Base-by-base conservation (phyloP, 2,329 filamentous ascomycete species). In the Septoria linicola region DNA sequence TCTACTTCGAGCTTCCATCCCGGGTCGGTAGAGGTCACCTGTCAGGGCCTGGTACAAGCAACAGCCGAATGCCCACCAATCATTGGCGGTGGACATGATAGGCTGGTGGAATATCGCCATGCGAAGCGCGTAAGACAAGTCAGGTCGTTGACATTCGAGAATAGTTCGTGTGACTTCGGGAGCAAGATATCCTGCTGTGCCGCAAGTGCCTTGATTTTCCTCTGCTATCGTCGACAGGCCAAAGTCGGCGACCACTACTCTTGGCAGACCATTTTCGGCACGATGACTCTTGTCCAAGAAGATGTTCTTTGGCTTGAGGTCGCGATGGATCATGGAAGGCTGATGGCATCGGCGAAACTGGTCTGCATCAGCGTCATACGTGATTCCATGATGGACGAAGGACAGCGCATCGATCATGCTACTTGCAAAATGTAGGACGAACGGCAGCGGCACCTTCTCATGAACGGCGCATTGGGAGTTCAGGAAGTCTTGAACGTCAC, bases 371-470 rank as follows among this genome's bases (percentile, higher is more conserved):
- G 31, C 14, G 4, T 23, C 19, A 48, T 35, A 30, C 16, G n/a
- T 49, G 21, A 49, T 35, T 17, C 60, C 57, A n/a, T 41, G 11
- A 27, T 64, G 63, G 3, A 64, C 17, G 49, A 53, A 63, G 4
- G 47, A 46, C 4, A 66, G 27, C 1, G 60, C 63, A 10, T 58
- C 43, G 39, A 49, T 23, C 49, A 66, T 51, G 16, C 43, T 51
- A 17, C 37, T 42, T 40, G 62, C 51, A 45, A 56, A 51, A 31
- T 64, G 59, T 11, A 59, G 45, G 14, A 59, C 35, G 42, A 63
- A 61, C 1, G 42, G 46, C 8, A 57, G 45, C 3, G 61, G 58
- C 6, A 49, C 17, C 7, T 21, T 11, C 8, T 39, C 13, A 7
- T 19, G 19, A 3, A 3, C 6, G 2, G 20, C 11, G 4, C 23